Conservation (phyloP, 306 rosid species). For the Leucaena leucocephala region DNA sequence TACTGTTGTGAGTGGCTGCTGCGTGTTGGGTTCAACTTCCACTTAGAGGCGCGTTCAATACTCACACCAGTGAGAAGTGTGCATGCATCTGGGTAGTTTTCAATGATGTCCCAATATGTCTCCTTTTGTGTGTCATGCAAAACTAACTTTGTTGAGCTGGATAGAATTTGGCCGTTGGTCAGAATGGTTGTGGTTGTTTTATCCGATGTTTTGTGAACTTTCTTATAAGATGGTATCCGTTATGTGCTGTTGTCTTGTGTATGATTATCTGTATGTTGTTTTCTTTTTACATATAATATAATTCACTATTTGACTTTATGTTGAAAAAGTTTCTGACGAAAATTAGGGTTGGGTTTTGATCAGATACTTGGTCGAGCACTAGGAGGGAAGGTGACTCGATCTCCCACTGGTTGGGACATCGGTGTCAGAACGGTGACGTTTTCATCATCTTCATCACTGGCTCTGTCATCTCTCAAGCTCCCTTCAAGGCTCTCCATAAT, state of each 20-base stretch:
- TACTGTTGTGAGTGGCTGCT: too few species aligned
- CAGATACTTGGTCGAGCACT: conserved; percentile 77
- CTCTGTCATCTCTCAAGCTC: conserved; percentile 48
- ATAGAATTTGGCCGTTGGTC: too few species aligned
- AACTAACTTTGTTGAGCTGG: too few species aligned
- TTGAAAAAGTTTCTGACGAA: neutral
- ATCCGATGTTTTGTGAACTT: too few species aligned
- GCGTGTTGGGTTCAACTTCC: too few species aligned
- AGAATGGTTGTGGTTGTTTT: too few species aligned
- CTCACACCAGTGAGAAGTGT: too few species aligned
- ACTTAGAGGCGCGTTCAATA: too few species aligned
- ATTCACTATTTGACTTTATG: neutral
- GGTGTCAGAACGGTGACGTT: conserved; percentile 62
- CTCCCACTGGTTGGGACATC: conserved; percentile 82
- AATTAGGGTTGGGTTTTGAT: neutral
- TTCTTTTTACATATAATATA: too few species aligned
- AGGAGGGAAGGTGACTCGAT: conserved; percentile 81
- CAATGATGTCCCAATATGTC: neutral
- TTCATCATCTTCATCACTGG: conserved; percentile 45
- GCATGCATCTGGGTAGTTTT: too few species aligned
- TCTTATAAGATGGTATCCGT: neutral
- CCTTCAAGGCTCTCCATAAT: conserved; percentile 64
- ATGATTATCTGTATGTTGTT: too few species aligned
- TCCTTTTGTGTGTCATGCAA: too few species aligned
- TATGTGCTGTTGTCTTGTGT: neutral